These are phyloP conservation scores for Myxozyma nipponensis DNA, from an alignment of 805 yeast species.

Conservation along the genomic window DNA sequence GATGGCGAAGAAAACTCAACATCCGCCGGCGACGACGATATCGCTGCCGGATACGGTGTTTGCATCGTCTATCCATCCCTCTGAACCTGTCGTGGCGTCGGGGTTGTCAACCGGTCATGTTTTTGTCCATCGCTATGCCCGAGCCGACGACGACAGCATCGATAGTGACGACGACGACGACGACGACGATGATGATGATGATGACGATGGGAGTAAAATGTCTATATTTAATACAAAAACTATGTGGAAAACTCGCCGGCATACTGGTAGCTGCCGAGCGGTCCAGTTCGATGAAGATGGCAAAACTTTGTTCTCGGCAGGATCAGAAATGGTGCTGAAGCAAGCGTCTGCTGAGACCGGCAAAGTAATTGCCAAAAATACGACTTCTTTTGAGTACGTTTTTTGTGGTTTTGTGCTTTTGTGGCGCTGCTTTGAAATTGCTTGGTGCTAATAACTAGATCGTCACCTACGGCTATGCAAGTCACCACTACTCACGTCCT, in stretches of 20 bases:
- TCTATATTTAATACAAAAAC: constrained; percentile 29
- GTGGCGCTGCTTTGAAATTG: neutral
- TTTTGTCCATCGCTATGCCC: constrained; percentile 17
- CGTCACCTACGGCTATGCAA: constrained; percentile 32
- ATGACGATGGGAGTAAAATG: neutral
- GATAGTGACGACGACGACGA: neutral
- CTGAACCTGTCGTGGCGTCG: constrained; percentile 16
- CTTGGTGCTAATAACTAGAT: neutral
- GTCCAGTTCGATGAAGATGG: constrained; percentile 64
- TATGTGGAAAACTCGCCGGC: constrained; percentile 84
- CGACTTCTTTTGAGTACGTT: constrained; percentile 24
- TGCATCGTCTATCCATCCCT: constrained; percentile 18
- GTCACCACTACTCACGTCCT: constrained; percentile 36
- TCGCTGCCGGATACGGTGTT: constrained; percentile 13
- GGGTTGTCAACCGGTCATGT: constrained; percentile 27
- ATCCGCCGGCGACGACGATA: constrained; percentile 1
- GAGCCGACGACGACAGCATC: constrained; percentile 12
- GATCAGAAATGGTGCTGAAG: constrained; percentile 76
- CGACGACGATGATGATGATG: constrained; percentile 4
- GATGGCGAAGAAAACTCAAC: neutral
- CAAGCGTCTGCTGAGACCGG: constrained; percentile 71
- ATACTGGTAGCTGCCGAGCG: constrained; percentile 81
- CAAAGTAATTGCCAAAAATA: constrained; percentile 59
- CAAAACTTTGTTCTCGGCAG: constrained; percentile 61
- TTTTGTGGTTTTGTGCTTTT: neutral